phyloP scores from a whole-genome alignment of 805 yeast species.

The Groenewaldozyma tartarivorans region DNA sequence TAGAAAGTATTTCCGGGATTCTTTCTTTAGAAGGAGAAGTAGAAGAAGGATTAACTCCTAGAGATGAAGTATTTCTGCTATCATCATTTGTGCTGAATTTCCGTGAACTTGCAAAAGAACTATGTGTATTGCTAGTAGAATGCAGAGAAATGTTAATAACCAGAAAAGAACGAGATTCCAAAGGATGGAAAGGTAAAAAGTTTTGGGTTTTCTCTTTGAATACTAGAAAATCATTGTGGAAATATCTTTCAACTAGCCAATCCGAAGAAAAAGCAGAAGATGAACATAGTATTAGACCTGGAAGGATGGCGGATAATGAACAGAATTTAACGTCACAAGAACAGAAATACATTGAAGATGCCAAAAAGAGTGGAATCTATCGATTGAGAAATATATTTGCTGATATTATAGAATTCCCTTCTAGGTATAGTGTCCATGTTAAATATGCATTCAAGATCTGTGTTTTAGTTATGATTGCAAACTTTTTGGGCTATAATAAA shows the following conservation, averaged over 20 bases:
- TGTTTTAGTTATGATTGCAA: slow-evolving; percentile 36
- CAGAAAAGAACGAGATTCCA: slow-evolving; percentile 26
- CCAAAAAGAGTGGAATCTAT: not conserved
- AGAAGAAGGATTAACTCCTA: slow-evolving; percentile 31
- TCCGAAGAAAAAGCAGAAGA: slow-evolving; percentile 13
- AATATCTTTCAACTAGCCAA: slow-evolving; percentile 26
- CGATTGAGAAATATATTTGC: slow-evolving; percentile 13
- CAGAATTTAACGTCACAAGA: not conserved
- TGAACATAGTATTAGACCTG: slow-evolving; percentile 5
- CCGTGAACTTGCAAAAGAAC: slow-evolving; percentile 30
- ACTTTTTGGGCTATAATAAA: slow-evolving; percentile 44
- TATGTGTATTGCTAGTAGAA: slow-evolving; percentile 27
- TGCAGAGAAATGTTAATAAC: slow-evolving; percentile 24
- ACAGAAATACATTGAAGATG: not conserved
- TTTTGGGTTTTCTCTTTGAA: slow-evolving; percentile 37
- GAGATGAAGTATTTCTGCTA: slow-evolving; percentile 40
- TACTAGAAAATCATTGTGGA: slow-evolving; percentile 27
- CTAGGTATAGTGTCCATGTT: slow-evolving; percentile 27
- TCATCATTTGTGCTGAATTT: slow-evolving; percentile 42
- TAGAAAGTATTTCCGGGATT: slow-evolving; percentile 20
- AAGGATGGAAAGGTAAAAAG: slow-evolving; percentile 30
- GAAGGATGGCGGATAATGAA: not conserved
- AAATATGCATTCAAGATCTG: slow-evolving; percentile 40
- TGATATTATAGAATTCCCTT: slow-evolving; percentile 13
- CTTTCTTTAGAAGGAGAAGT: slow-evolving; percentile 9